Base-by-base conservation (phyloP, 345 rosid species). In the Erucastrum elatum region DNA sequence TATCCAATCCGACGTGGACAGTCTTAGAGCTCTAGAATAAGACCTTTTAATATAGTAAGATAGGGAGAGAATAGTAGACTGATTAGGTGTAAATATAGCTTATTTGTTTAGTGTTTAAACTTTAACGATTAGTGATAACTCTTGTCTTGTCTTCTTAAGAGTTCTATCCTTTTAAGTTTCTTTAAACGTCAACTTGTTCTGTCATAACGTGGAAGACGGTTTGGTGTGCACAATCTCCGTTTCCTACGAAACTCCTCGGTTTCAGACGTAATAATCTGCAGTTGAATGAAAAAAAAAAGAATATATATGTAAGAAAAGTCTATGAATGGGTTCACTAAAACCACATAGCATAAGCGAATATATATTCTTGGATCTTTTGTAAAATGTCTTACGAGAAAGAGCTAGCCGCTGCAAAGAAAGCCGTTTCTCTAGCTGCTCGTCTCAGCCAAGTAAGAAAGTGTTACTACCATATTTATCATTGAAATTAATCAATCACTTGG, bases 381-480 rank as follows among this genome's bases (percentile, higher is more conserved):
- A 49, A 49, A 49, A 73, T 75, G 80, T 39, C 76, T 75, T 70
- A 63, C 8, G 83, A 55, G 15, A 80, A 75, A 7, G 83, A 80
- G 67, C 21, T 75, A 63, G 63, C 67, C 49, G 83, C 80, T 64
- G 83, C 83, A 75, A 92, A 87, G 89, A 92, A 86, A 74, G 98
- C 95, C 2, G 94, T 86, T 29, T 84, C 89, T 58, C 83, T 94
- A 30, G 96, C 98, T 79, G 90, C 98, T 82, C 86, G 87, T 68
- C 97, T 94, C 58, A 90, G 97, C 75, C 97, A 87, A 87, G 96
- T 83, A 66, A 59, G 62, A 58, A 25, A 9, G 56, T 15, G 41
- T 33, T 11, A 51, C 6, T 4, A 16, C 59, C 59, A 53, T 37
- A 49, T 46, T 16, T 12, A 46, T 49, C 55, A 49, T 49, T n/a